Evolutionary conservation across 75 land plant species (phyloP).

Genomic region (Picea glauca): DNA sequence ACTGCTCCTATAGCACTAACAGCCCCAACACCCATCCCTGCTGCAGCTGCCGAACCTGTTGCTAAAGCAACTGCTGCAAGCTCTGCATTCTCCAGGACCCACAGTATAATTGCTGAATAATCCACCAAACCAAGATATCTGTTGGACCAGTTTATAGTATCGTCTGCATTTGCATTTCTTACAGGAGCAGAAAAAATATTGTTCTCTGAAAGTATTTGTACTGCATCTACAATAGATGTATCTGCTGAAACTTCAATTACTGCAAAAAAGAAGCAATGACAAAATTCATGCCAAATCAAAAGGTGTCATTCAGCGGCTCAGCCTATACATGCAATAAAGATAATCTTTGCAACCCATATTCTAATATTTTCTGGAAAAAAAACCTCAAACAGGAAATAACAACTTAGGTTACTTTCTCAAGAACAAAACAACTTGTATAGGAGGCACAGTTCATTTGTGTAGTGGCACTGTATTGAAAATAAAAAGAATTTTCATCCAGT

Average conservation of each 20-base stretch:
- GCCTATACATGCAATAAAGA: neutral
- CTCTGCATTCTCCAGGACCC: constrained; percentile 93
- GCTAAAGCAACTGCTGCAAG: constrained; percentile 83
- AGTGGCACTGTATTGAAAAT: too few relatives aligned
- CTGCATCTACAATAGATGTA: constrained; percentile 67
- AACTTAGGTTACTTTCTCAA: neutral
- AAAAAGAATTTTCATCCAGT: too few relatives aligned
- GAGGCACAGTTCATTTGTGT: neutral
- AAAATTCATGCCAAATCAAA: neutral
- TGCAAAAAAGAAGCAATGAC: constrained; percentile 19
- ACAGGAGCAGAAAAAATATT: constrained; percentile 92
- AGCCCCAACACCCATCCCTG: constrained; percentile 77
- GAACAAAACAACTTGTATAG: neutral
- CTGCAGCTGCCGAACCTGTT: constrained; percentile 67
- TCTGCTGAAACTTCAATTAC: constrained; percentile 84
- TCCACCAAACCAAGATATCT: constrained; percentile 82
- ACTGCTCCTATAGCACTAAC: constrained; percentile 77
- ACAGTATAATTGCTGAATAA: constrained; percentile 77
- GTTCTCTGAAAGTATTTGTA: constrained; percentile 64
- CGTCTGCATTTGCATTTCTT: constrained; percentile 38
- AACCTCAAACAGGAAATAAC: neutral
- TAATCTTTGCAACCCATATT: constrained; percentile 1
- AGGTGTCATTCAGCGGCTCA: neutral
- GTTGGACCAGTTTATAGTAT: constrained; percentile 51
- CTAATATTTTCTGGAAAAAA: neutral